Conservation (phyloP, 257 asterid genomes). For the Thymus quinquecostatus region DNA sequence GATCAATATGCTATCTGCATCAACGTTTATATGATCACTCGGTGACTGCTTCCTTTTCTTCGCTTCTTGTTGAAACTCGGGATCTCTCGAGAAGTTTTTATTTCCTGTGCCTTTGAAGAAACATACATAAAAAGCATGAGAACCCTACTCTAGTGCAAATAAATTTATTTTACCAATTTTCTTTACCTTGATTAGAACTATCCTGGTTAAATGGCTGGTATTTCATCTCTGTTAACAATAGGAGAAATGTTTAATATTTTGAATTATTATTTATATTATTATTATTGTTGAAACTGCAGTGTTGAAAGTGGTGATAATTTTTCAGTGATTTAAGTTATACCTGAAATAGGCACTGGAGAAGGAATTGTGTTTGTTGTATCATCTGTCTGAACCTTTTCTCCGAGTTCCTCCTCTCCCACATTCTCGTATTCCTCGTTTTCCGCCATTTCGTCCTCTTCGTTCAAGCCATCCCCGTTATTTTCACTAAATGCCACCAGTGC, state of each 20-base stretch:
- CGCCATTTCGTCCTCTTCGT: conserved; percentile 44
- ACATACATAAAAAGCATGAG: conserved; percentile 2
- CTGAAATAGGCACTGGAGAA: conserved; percentile 75
- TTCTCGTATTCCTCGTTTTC: conserved; percentile 35
- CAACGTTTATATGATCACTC: conserved; percentile 34
- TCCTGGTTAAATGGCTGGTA: conserved; percentile 47
- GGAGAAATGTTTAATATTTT: conserved; percentile 15
- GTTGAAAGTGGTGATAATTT: neutral
- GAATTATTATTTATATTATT: neutral
- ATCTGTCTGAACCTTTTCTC: conserved; percentile 30
- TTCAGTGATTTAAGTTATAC: conserved; percentile 38
- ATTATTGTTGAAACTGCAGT: neutral
- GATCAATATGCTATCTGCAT: conserved; percentile 37
- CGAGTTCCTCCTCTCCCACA: conserved; percentile 33
- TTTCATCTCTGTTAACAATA: conserved; percentile 47
- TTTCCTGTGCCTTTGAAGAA: conserved; percentile 40
- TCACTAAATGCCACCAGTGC: conserved; percentile 45
- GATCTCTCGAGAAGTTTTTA: conserved; percentile 40
- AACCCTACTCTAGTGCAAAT: neutral
- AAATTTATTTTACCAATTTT: neutral
- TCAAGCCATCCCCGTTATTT: conserved; percentile 36
- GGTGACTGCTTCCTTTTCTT: conserved; percentile 51
- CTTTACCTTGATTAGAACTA: conserved; percentile 49
- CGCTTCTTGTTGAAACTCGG: conserved; percentile 41
- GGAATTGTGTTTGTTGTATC: conserved; percentile 42